Conservation (phyloP, 345 rosid genomes). For the Bretschneidera sinensis region DNA sequence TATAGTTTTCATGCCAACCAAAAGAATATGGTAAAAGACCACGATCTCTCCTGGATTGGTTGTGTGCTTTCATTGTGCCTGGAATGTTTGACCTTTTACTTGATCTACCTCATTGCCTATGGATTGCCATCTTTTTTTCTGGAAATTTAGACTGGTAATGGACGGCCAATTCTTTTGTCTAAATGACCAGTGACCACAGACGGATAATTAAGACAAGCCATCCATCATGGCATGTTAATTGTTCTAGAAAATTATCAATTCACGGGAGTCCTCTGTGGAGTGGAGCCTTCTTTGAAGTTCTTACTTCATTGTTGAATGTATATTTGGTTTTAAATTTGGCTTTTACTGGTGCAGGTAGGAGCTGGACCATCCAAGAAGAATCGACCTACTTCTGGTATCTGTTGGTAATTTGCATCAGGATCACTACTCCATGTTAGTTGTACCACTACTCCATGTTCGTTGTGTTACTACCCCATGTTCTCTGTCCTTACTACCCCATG, state of each 20-base stretch:
- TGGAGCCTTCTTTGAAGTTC: too few species aligned
- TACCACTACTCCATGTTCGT: too few species aligned
- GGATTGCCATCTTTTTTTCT: neutral
- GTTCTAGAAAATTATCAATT: neutral
- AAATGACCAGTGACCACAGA: neutral
- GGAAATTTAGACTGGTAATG: neutral
- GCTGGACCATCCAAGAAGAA: conserved; percentile 59
- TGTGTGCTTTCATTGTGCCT: neutral
- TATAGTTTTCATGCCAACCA: neutral
- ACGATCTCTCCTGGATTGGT: neutral
- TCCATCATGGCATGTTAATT: neutral
- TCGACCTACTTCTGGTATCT: conserved; percentile 70
- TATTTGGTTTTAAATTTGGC: neutral
- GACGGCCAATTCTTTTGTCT: neutral
- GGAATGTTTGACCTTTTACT: neutral
- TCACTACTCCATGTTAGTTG: too few species aligned
- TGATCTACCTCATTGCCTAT: neutral
- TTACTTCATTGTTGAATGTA: neutral
- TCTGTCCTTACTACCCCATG: too few species aligned
- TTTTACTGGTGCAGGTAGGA: conserved; percentile 36
- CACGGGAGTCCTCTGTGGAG: neutral
- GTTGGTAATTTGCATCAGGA: too few species aligned
- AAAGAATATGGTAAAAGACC: neutral
- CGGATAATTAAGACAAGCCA: neutral
- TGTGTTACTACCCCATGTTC: too few species aligned